Conservation (phyloP, 2,329 filamentous ascomycete genomes). For the Geoglossum cookeanum region DNA sequence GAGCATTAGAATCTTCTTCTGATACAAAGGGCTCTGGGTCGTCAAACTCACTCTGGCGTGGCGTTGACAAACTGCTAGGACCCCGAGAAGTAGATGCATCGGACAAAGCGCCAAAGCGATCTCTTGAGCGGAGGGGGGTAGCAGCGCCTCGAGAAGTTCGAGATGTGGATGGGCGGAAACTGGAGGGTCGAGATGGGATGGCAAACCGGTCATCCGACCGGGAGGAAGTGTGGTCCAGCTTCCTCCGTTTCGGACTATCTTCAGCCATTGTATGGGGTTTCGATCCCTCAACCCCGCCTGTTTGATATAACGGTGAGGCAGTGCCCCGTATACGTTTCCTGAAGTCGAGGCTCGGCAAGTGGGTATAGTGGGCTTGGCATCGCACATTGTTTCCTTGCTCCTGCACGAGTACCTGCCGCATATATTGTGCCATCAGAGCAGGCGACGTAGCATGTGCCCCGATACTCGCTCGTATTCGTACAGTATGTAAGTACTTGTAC, state of each 20-base stretch:
- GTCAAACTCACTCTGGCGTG: constrained; percentile 39
- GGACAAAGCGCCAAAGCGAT: constrained; percentile 9
- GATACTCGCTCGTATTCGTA: too few relatives aligned
- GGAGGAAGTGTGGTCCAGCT: constrained; percentile 28
- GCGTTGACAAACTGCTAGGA: constrained; percentile 17
- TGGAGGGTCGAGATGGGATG: constrained; percentile 29
- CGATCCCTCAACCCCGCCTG: neutral
- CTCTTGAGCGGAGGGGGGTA: constrained; percentile 17
- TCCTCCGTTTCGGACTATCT: constrained; percentile 44
- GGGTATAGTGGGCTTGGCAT: too few relatives aligned
- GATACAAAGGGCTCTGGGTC: constrained; percentile 39
- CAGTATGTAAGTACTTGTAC: too few relatives aligned
- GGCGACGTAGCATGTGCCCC: too few relatives aligned
- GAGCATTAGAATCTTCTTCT: constrained; percentile 50
- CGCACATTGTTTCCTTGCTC: too few relatives aligned
- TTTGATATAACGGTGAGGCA: neutral
- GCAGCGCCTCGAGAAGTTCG: constrained; percentile 13
- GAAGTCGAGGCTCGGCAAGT: too few relatives aligned
- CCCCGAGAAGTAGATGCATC: constrained; percentile 20
- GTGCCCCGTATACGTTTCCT: too few relatives aligned
- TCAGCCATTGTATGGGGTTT: neutral
- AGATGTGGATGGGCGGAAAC: constrained; percentile 16
- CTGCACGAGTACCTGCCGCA: too few relatives aligned
- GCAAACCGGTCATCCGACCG: constrained; percentile 33
- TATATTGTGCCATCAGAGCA: too few relatives aligned